Conservation (phyloP, 768 basidiomycete species). For the Strobilomyces echinocephalus region DNA sequence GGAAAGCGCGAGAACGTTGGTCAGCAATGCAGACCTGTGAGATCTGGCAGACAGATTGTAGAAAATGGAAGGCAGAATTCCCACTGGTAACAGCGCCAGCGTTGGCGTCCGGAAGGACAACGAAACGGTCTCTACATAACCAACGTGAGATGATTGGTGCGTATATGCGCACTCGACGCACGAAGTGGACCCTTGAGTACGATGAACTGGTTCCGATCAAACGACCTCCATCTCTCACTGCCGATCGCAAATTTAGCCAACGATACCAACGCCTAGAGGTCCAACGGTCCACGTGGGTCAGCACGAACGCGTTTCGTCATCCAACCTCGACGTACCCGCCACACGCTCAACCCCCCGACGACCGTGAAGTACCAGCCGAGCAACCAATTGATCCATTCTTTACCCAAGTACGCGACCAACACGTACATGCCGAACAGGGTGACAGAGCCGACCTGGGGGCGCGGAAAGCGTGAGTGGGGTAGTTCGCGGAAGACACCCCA, state of each 20-base stretch:
- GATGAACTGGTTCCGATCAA: slow-evolving; percentile 41
- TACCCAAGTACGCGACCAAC: slow-evolving; percentile 70
- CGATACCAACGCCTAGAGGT: slow-evolving; percentile 45
- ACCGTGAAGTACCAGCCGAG: slow-evolving; percentile 73
- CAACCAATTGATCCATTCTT: slow-evolving; percentile 78
- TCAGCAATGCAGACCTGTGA: slow-evolving; percentile 65
- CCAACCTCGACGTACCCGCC: slow-evolving; percentile 42
- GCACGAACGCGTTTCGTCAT: background rate
- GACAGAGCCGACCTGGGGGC: slow-evolving; percentile 58
- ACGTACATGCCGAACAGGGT: slow-evolving; percentile 65
- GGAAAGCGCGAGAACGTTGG: slow-evolving; percentile 70
- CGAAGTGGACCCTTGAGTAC: slow-evolving; percentile 46
- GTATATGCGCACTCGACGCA: slow-evolving; percentile 24
- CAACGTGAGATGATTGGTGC: slow-evolving; percentile 3
- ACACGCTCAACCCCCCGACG: slow-evolving; percentile 60
- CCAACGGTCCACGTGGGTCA: background rate
- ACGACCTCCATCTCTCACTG: slow-evolving; percentile 51
- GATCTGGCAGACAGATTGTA: slow-evolving; percentile 46
- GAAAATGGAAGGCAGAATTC: slow-evolving; percentile 58
- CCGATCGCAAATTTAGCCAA: slow-evolving; percentile 49
- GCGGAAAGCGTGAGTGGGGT: background rate
- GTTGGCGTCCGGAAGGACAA: slow-evolving; percentile 58
- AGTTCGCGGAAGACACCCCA: background rate
- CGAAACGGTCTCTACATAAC: slow-evolving; percentile 32
- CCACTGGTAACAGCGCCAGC: slow-evolving; percentile 51